Base-by-base conservation (phyloP, 1,284 basidiomycete genomes). In the Ceratobasidium sp. region DNA sequence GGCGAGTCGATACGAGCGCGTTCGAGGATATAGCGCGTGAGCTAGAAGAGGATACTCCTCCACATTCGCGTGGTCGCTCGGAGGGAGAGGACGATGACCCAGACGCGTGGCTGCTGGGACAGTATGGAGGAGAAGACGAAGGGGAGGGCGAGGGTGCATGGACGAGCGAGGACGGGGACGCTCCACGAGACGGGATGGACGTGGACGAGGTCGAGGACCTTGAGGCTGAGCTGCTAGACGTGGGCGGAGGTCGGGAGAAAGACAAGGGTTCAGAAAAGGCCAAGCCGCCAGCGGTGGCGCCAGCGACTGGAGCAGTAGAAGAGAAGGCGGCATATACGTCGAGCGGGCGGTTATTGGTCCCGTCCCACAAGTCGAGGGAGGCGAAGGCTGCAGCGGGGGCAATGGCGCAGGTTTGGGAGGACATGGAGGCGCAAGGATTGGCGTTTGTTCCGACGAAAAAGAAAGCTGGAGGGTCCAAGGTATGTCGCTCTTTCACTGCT, bases 21-120 rank as follows among this genome's bases (percentile, higher is more conserved):
- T 76, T 66, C 46, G 73, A 76, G 26, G 73, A 76, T 42, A 67
- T 76, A 40, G 73, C 73, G 39, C 73, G 73, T 12, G 73, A 76
- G 53, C 63, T 76, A 3, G 73, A 76, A 53, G 73, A 76, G 49
- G 73, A 67, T 33, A 63, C 58, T 2, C 60, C 58, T 26, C 23
- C 55, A 6, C 60, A 39, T 42, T 66, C 58, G 7, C 49, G 73
- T 23, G 46, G 60, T 23, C 49, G 51, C 12, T 63, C 46, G 5
- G 70, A 51, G 10, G 70, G 70, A 39, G 73, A 76, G 28, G 73
- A 76, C 26, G 73, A 66, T n/a, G 69, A 71, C 40, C 73, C 73
- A n/a, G 73, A 66, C 26, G 33, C 73, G 63, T 76, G 73, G 73
- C 42, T 76, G 26, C 20, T 66, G 49, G 49, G 39, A 15, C 73